phyloP scores from a whole-genome alignment of 768 basidiomycete genomes.

The Leccinum variicolor region DNA sequence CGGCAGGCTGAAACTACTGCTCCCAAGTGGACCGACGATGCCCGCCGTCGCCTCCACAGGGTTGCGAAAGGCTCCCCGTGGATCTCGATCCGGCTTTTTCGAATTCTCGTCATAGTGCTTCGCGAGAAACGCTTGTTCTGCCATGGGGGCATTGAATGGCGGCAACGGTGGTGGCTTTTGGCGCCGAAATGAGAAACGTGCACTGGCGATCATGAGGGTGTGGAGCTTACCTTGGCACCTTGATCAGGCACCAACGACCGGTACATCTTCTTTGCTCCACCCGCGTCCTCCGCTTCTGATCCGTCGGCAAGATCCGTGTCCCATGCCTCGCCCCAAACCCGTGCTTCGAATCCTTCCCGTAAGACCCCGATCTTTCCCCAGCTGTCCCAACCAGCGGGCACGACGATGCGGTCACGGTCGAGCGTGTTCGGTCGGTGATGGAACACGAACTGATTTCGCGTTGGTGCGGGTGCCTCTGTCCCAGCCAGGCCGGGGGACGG shows the following conservation, averaged over 20 bases:
- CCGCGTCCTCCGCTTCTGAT: constrained; percentile 36
- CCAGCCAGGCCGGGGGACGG: constrained; percentile 41
- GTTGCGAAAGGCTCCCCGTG: constrained; percentile 82
- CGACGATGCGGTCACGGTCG: constrained; percentile 87
- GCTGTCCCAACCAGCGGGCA: constrained; percentile 97
- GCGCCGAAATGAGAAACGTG: background rate
- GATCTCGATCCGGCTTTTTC: constrained; percentile 87
- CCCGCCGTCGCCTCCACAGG: constrained; percentile 63
- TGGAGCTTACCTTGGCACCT: constrained; percentile 57
- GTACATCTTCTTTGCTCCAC: constrained; percentile 66
- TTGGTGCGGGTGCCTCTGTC: constrained; percentile 42
- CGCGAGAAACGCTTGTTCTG: constrained; percentile 88
- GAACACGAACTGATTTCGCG: constrained; percentile 84
- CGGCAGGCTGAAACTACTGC: constrained; percentile 80
- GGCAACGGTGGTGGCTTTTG: constrained; percentile 61
- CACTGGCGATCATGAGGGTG: background rate
- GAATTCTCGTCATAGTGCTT: constrained; percentile 91
- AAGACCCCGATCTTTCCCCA: constrained; percentile 94
- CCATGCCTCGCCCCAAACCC: constrained; percentile 76
- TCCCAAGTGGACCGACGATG: constrained; percentile 91
- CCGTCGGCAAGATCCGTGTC: constrained; percentile 62
- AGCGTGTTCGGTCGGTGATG: constrained; percentile 84
- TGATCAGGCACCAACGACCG: constrained; percentile 71
- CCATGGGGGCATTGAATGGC: constrained; percentile 74
- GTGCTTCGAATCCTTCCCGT: constrained; percentile 88